Evolutionary conservation across 2,329 filamentous ascomycete species (phyloP), one percentile per base, ranked within the genome.

Genomic region (Fusarium siculi): DNA sequence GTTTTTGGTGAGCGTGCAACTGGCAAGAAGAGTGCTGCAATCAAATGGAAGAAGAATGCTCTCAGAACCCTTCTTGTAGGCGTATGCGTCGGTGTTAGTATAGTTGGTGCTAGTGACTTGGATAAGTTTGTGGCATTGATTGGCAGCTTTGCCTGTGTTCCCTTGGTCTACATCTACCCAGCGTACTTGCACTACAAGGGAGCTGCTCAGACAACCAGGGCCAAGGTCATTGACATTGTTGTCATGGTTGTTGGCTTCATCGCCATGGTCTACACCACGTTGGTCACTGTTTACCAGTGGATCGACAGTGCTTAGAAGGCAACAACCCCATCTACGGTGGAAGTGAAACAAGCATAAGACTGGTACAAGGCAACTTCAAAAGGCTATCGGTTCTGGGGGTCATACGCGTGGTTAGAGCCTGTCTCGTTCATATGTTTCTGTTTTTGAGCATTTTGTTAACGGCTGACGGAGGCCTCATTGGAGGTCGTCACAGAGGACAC

Each of bases 31-130:
- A 88, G 87, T 68, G 79, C 84, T 39, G 82, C 85, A 42, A 92
- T 91, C 70, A 94, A 94, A 80, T 94, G 92, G 92, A 90, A 91
- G 82, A 94, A 94, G 86, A 94, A 94, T 74, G 86, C 81, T 2
- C 89, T 94, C 74, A 85, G 92, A 28, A 86, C 89, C 0, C 75
- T 79, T 0, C 78, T 93, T 28, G 88, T 92, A 37, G 79, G 86
- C 4, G 42, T 90, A 14, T 93, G 91, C 71, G 89, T 89, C 14
- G 83, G 84, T 25, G 84, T 94, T 47, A 87, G 91, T 21, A 88
- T 92, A 18, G 74, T 89, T 4, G 92, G 92, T 21, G 90, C 92
- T 1, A 90, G 87, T 46, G 91, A 93, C 79, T 83, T 94, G 68
- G 92, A 94, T 81, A 91, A 92, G 70, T 94, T 94, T 73, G 92